A percentile compares a stretch with the other conserved stretches of the same genome.
phyloP scores from a whole-genome alignment of 73 alveolate genomes.

The Symbiodinium natans region DNA sequence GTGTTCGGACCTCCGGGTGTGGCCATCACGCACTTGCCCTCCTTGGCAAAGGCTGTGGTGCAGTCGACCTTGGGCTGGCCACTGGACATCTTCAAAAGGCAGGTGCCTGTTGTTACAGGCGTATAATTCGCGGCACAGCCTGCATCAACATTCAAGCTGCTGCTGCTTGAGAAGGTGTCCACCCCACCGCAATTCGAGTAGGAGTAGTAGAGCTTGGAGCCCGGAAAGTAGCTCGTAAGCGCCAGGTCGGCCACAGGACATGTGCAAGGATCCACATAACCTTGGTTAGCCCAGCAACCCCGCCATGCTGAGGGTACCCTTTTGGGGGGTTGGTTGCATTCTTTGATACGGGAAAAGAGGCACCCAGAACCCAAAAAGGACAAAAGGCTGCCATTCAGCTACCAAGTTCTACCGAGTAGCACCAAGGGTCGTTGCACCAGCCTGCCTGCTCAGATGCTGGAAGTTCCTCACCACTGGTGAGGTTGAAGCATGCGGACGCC shows the following conservation, averaged over 20 bases:
- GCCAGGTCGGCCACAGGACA: not conserved
- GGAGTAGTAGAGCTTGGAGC: not conserved
- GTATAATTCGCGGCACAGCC: not conserved
- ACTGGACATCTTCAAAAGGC: not conserved
- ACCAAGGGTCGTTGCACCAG: conserved; percentile 14
- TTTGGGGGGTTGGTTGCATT: not conserved
- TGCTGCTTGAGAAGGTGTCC: not conserved
- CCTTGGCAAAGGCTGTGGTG: not conserved
- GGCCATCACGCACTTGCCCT: conserved; percentile 12
- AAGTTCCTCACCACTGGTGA: not conserved
- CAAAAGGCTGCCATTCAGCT: not conserved
- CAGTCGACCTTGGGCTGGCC: not conserved
- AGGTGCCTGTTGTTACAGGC: not conserved
- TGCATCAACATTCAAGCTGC: not conserved
- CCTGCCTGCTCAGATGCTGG: not conserved
- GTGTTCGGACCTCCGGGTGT: not conserved
- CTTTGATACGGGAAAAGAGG: not conserved
- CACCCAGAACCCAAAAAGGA: not conserved
- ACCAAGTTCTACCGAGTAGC: not conserved
- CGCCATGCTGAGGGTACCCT: too few relatives aligned
- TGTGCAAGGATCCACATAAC: conserved; percentile 7
- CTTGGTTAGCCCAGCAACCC: too few relatives aligned
- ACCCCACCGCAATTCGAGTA: conserved; percentile 9
- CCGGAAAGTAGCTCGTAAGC: not conserved
- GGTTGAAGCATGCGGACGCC: not conserved